phyloP scores from a whole-genome alignment of 1,284 basidiomycete genomes.

The Rhodotorula sp. region DNA sequence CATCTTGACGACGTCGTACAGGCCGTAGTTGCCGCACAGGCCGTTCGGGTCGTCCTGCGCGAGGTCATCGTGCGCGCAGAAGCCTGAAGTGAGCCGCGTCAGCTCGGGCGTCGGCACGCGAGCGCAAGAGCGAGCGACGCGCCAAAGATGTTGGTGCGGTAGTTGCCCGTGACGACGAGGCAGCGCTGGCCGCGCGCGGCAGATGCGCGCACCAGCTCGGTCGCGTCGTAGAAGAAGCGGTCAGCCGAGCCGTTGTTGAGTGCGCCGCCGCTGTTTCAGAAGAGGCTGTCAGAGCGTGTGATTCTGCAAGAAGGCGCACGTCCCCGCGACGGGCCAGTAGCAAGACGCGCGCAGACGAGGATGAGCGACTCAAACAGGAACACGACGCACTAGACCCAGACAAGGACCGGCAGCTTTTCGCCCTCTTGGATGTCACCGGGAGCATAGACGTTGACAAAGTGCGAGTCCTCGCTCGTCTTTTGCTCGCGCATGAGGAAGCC shows the following conservation, averaged over 20 bases:
- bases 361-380: not conserved
- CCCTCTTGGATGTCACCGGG: conserved; percentile 16
- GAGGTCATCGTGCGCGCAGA: conserved; percentile 22
- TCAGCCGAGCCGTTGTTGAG: conserved; percentile 34
- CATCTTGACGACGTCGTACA: conserved; percentile 33
- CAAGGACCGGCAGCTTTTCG: conserved; percentile 33
- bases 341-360: not conserved
- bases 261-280: conserved; percentile 21
- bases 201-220: conserved; percentile 21
- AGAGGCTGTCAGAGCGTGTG: not conserved
- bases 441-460: conserved; percentile 32
- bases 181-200: conserved; percentile 10
- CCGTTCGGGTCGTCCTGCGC: conserved; percentile 9
- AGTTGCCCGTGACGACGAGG: conserved; percentile 38
- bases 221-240: conserved; percentile 38
- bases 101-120: not conserved
- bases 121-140: not conserved
- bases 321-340: no score
- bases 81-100: conserved; percentile 6
- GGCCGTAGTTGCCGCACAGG: conserved; percentile 37
- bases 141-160: conserved; percentile 36
- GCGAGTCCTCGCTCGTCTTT: conserved; percentile 21
- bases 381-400: conserved; percentile 20
- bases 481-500: conserved; percentile 23
- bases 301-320: no score